phyloP scores from a whole-genome alignment of 306 rosid species.

The Sesbania bispinosa region DNA sequence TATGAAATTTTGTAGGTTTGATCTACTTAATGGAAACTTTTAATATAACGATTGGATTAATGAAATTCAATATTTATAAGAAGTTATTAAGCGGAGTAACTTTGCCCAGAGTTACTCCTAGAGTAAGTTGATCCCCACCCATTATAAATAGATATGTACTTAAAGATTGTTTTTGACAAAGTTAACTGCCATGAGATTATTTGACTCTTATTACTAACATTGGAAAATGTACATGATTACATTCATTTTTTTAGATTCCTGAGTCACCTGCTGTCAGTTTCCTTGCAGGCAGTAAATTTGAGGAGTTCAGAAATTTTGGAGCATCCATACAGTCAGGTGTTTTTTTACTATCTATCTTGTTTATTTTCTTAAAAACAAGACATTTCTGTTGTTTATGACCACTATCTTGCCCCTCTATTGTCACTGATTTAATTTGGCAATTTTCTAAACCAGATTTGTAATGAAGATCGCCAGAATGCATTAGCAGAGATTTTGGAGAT shows the following conservation, averaged over 20 bases:
- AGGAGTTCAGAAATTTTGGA: constrained; percentile 73
- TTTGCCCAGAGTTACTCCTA: no score
- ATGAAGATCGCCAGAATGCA: constrained; percentile 75
- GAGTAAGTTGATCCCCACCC: no score
- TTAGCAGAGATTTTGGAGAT: constrained; percentile 80
- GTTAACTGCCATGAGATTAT: neutral
- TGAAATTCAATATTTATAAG: no score
- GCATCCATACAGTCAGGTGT: constrained; percentile 65
- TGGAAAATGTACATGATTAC: neutral
- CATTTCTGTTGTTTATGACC: constrained; percentile 22
- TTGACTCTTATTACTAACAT: neutral
- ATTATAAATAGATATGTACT: neutral
- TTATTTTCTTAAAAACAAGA: constrained; percentile 17
- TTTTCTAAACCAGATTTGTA: constrained; percentile 83
- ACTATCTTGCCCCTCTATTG: constrained; percentile 41
- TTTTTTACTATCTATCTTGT: constrained; percentile 20
- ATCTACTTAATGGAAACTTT: no score
- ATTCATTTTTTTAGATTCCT: constrained; percentile 23
- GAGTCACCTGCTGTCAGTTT: constrained; percentile 35
- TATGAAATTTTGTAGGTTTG: no score
- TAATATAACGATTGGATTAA: no score
- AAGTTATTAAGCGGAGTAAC: no score
- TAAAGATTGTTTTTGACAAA: neutral
- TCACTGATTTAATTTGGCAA: constrained; percentile 63
- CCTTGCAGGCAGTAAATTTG: constrained; percentile 78